Percentiles rank a stretch among this genome's conserved stretches.
Conservation (phyloP, 169 alveolate genomes). For the Plasmodium reichenowi region DNA sequence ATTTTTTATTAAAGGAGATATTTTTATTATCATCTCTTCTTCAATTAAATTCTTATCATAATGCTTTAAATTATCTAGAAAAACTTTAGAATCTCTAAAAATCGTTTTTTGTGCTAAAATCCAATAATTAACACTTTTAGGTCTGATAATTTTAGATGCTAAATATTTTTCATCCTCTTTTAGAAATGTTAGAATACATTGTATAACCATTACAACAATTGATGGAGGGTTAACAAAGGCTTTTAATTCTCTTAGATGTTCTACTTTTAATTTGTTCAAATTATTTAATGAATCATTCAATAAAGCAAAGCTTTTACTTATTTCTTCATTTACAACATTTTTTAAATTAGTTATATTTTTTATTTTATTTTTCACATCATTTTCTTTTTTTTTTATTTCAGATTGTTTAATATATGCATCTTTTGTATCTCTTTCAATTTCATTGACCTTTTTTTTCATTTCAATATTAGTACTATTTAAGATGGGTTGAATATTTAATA, state of each 20-base stretch:
- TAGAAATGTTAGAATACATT: constrained; percentile 65
- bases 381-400: constrained; percentile 71
- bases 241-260: constrained; percentile 75
- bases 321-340: constrained; percentile 73
- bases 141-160: constrained; percentile 47
- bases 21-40: constrained; percentile 71
- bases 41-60: constrained; percentile 63
- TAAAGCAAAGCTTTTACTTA: constrained; percentile 59
- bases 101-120: constrained; percentile 71
- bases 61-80: constrained; percentile 56
- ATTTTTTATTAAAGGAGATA: constrained; percentile 58
- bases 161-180: constrained; percentile 74
- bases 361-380: constrained; percentile 63
- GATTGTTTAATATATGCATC: constrained; percentile 60
- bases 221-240: constrained; percentile 70
- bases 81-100: constrained; percentile 67
- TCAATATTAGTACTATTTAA: constrained; percentile 68
- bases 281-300: constrained; percentile 61
- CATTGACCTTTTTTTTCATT: constrained; percentile 68
- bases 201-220: constrained; percentile 71
- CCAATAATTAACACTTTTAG: constrained; percentile 65
- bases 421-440: constrained; percentile 66
- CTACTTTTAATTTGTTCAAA: constrained; percentile 70
- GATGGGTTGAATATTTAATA: constrained; percentile 64
- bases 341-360: constrained; percentile 51